phyloP scores from a whole-genome alignment of 2,329 filamentous ascomycete species.

The Thelonectria rubi region DNA sequence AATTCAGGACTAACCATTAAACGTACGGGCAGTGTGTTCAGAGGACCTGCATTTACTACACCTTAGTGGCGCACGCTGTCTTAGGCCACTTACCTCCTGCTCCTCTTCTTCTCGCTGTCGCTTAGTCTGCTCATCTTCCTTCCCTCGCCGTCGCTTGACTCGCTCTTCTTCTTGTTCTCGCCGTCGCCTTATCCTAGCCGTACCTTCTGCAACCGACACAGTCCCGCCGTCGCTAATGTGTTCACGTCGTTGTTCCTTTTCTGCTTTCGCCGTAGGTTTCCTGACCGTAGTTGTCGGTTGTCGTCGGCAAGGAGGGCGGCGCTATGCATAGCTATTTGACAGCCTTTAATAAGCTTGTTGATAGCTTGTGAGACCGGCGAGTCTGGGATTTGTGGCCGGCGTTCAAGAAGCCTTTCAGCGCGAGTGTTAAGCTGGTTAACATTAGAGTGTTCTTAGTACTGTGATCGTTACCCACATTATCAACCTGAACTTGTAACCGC shows the following conservation, averaged over 20 bases:
- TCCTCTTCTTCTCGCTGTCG: constrained; percentile 1
- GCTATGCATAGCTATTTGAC: constrained; percentile 2
- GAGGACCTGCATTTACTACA: constrained; percentile 5
- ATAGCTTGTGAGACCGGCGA: constrained; percentile 3
- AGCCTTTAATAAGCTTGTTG: constrained; percentile 1
- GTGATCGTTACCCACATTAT: constrained; percentile 1
- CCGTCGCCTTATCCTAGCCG: constrained; percentile 2
- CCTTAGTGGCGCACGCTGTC: constrained; percentile 3
- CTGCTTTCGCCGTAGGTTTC: constrained; percentile 4
- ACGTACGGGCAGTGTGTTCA: constrained; percentile 3
- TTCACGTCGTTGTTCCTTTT: constrained; percentile 2
- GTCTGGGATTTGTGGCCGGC: constrained; percentile 5
- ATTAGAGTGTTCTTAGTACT: neutral
- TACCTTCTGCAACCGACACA: neutral
- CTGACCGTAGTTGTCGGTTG: constrained; percentile 3
- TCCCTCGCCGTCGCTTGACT: neutral
- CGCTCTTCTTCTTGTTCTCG: constrained; percentile 3
- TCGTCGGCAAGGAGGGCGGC: neutral
- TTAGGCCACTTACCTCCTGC: constrained; percentile 1
- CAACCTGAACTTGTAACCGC: constrained; percentile 3
- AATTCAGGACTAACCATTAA: constrained; percentile 7
- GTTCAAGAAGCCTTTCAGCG: constrained; percentile 1
- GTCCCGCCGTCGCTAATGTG: neutral
- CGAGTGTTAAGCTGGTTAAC: neutral
- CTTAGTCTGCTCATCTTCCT: neutral